Evolutionary conservation across 371 early-diverging fungal genomes (phyloP), one percentile per base, ranked within the genome.

Genomic region (Mucor circinelloides): DNA sequence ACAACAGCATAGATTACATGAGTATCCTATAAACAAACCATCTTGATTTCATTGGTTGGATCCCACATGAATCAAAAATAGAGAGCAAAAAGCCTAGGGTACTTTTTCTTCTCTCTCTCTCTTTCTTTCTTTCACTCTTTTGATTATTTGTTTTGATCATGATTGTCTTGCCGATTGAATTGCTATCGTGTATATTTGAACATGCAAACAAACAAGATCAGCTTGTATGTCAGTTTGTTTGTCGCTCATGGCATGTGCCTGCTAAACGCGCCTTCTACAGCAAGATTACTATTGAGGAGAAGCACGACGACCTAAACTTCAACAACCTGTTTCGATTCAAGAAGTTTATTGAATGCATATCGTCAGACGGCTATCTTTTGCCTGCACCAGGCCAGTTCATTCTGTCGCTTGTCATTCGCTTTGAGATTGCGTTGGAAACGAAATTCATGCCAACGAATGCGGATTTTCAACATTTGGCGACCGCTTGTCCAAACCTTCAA

Each of bases 391-490:
- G 66, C 13, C 60, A 36, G 21, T 66, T 48, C 46, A 50, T 66
- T 19, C 42, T 52, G 28, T 23, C 46, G 5, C 21, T 66, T 19
- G 25, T 19, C 38, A 50, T 66, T 38, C 60, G 52, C 38, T 66
- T 59, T 23, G 52, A 52, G 19, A 52, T 66, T 13, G 50, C 46
- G 21, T 50, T 60, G n/a, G 66, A 66, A 19, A 46, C 50, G 0
- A 44, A 46, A 27, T 66, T 66, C 27, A 66, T 66, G 66, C 66
- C 66, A 48, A 66, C 60, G 1, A 28, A 21, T 34, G 27, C 60
- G 40, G 66, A 66, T 38, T 66, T 50, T 34, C 60, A 66, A 52
- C 40, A 19, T 21, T 60, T 66, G 36, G 66, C 60, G 15, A 38
- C 48, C 17, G 46, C 59, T 10, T 60, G 66, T 38, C 66, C 66